Percentiles rank a stretch among this genome's conserved stretches.
Evolutionary conservation across 768 basidiomycete species (phyloP).

Genomic region (Aureoboletus auriporus): DNA sequence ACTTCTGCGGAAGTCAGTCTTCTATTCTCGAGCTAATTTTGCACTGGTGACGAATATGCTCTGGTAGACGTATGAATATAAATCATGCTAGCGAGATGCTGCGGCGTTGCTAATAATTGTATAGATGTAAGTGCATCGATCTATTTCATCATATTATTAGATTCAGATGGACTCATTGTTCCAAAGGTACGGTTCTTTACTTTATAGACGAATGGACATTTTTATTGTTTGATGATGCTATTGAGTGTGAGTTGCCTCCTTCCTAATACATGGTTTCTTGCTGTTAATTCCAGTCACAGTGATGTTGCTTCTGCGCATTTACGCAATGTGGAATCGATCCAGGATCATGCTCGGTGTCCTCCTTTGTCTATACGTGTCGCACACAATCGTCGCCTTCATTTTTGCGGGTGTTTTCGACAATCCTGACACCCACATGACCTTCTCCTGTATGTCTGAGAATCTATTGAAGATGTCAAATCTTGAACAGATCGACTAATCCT

Average conservation of each 20-base stretch:
- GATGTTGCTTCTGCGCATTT: neutral
- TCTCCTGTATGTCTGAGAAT: neutral
- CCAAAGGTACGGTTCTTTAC: too few relatives aligned
- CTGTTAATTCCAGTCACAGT: neutral
- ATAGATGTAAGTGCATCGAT: too few relatives aligned
- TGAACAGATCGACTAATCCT: too few relatives aligned
- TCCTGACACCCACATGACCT: neutral
- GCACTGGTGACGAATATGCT: neutral
- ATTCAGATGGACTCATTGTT: too few relatives aligned
- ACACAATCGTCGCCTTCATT: neutral
- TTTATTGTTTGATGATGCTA: neutral
- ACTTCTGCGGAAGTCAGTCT: neutral
- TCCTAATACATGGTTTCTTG: neutral
- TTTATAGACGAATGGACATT: too few relatives aligned
- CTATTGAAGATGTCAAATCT: too few relatives aligned
- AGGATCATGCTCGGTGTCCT: neutral
- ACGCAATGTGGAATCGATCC: neutral
- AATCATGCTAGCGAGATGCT: too few relatives aligned
- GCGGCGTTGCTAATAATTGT: neutral
- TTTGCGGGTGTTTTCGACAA: neutral
- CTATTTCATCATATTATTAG: too few relatives aligned
- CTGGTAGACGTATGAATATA: neutral
- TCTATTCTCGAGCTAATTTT: neutral
- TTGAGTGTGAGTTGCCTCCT: neutral
- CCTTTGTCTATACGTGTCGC: neutral